Evolutionary conservation across 2,329 filamentous ascomycete species (phyloP).

Genomic region (Arthrocladium fulminans): DNA sequence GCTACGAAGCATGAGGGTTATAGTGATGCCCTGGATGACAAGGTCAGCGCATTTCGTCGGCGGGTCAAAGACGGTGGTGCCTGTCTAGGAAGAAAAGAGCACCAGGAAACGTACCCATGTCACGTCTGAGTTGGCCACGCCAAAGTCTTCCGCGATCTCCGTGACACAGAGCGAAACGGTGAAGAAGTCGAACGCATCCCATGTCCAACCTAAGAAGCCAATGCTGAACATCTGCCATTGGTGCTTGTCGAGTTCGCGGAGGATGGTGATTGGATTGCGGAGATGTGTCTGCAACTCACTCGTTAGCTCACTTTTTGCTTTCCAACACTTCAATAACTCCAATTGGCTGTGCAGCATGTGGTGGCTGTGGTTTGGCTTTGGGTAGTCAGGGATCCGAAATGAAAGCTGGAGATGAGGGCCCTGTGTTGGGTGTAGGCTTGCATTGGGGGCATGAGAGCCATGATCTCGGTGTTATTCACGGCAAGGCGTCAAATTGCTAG

Average conservation of each 20-base stretch:
- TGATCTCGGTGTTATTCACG: too few species aligned
- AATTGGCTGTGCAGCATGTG: background rate
- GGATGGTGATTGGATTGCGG: conserved; percentile 45
- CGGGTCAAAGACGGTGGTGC: background rate
- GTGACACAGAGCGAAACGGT: conserved; percentile 49
- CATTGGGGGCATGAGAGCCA: too few species aligned
- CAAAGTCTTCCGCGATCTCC: conserved; percentile 45
- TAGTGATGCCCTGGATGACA: conserved; percentile 31
- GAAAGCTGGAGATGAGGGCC: too few species aligned
- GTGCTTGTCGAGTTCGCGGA: conserved; percentile 43
- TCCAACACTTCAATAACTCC: background rate
- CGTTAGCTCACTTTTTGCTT: background rate
- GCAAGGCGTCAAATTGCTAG: too few species aligned
- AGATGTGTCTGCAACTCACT: conserved; percentile 18
- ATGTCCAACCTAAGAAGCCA: conserved; percentile 37
- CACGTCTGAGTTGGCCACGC: conserved; percentile 46
- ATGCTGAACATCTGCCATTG: conserved; percentile 52
- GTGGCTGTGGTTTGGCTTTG: too few species aligned
- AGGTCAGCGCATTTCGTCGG: background rate
- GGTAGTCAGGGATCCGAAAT: too few species aligned
- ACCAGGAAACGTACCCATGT: conserved; percentile 43
- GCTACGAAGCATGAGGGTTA: conserved; percentile 51
- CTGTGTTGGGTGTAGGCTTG: too few species aligned
- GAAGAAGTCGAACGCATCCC: conserved; percentile 54
- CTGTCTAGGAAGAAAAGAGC: conserved; percentile 23